Conservation (phyloP, 305 asterid species). For the Lippia alba region DNA sequence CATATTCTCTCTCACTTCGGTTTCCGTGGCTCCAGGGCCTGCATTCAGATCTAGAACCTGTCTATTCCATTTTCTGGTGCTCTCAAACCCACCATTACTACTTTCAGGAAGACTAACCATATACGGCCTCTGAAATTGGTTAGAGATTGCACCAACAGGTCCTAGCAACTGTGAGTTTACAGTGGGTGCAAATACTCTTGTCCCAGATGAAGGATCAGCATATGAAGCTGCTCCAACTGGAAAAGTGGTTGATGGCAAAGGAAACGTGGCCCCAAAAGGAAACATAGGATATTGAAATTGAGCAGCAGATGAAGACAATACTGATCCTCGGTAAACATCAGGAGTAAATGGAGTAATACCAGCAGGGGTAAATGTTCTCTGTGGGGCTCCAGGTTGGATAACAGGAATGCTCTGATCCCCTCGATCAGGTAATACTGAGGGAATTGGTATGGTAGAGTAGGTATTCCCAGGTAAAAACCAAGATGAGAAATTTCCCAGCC, state of each 20-base stretch:
- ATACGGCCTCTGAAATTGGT: conserved; percentile 81
- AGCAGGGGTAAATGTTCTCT: conserved; percentile 61
- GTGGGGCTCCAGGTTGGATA: conserved; percentile 60
- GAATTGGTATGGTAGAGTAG: conserved; percentile 64
- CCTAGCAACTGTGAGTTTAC: conserved; percentile 67
- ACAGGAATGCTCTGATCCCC: conserved; percentile 65
- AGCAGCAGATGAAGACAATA: conserved; percentile 84
- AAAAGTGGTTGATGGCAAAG: conserved; percentile 64
- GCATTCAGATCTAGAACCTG: conserved; percentile 91
- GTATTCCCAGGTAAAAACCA: conserved; percentile 65
- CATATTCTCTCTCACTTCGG: conserved; percentile 61
- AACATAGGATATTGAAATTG: conserved; percentile 70
- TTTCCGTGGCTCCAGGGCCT: conserved; percentile 76
- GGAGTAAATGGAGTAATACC: conserved; percentile 57
- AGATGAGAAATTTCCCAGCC: conserved; percentile 61
- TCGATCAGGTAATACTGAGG: conserved; percentile 68
- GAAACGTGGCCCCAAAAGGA: conserved; percentile 65
- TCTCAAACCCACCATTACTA: conserved; percentile 53
- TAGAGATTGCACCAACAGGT: conserved; percentile 56
- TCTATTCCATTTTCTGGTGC: conserved; percentile 69
- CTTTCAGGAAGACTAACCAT: conserved; percentile 54
- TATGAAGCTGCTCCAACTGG: conserved; percentile 65
- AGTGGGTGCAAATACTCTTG: conserved; percentile 65
- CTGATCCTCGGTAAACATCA: conserved; percentile 76
- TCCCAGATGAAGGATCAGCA: conserved; percentile 71